Evolutionary conservation across 495 filamentous ascomycete genomes (phyloP), one percentile per base, ranked within the genome.

Genomic region (Eremomyces bilateralis): DNA sequence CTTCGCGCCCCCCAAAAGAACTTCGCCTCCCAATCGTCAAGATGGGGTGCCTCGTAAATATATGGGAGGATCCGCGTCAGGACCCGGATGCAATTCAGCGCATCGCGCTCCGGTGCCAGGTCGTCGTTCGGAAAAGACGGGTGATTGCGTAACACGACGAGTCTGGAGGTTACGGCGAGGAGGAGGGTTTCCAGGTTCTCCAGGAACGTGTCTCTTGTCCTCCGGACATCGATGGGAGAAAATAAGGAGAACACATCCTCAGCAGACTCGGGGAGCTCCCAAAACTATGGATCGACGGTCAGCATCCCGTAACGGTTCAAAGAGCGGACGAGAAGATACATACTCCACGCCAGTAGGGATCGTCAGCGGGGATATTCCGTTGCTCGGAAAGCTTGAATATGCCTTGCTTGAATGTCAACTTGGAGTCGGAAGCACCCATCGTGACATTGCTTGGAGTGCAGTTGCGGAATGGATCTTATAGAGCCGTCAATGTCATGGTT

Each of bases 381-480:
- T 88, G 73, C 53, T 93, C 84, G 13, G 83, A 90, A 35, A 99
- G 72, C 50, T 76, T 73, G 62, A 99, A 99, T 62, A 99, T 93
- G 53, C 84, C 88, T 56, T 93, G 78, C 58, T 95, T 99, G 70
- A 99, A 95, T 47, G 83, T 80, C 47, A 94, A 75, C 70, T 99
- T 99, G 42, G 85, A 94, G 62, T 99, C 90, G 54, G 88, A 93
- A 49, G 88, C 88, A 53, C 88, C 88, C 88, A 99, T 99, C 34
- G 5, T 20, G 51, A 24, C 10, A 28, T n/a, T n/a, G n/a, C n/a
- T n/a, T n/a, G n/a, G n/a, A n/a, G n/a, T n/a, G n/a, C n/a, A n/a
- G n/a, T n/a, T n/a, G n/a, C n/a, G n/a, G n/a, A n/a, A n/a, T n/a
- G n/a, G n/a, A n/a, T n/a, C n/a, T n/a, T n/a, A n/a, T n/a, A n/a